Evolutionary conservation across 768 basidiomycete genomes (phyloP).

Genomic region (Leccinellum rugosiceps): DNA sequence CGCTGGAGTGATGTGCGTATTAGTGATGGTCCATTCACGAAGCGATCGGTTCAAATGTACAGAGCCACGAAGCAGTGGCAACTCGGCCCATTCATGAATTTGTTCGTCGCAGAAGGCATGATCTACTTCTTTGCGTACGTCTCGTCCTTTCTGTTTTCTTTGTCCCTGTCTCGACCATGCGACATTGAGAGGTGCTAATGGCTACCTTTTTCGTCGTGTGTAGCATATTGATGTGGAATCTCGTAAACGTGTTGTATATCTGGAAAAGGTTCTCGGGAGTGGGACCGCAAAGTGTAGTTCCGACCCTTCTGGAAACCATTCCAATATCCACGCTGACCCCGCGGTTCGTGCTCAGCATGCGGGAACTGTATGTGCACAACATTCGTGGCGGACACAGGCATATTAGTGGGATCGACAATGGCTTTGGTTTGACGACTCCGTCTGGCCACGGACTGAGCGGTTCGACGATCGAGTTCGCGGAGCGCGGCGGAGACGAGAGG

Average conservation of each 20-base stretch:
- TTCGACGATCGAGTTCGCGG: background rate
- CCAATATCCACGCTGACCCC: background rate
- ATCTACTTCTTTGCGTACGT: conserved; percentile 9
- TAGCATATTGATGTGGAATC: background rate
- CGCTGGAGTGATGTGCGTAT: background rate
- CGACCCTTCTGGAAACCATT: background rate
- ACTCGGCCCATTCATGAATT: background rate
- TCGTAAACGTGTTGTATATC: background rate
- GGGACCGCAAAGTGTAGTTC: background rate
- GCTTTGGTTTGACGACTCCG: background rate
- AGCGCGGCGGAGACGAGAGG: background rate
- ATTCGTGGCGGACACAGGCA: background rate
- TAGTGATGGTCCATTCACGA: background rate
- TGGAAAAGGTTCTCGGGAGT: background rate
- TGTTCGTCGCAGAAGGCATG: background rate
- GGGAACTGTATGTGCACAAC: background rate
- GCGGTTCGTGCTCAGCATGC: background rate
- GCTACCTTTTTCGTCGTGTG: background rate
- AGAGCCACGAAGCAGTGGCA: background rate
- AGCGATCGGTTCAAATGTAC: background rate
- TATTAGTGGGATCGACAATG: background rate
- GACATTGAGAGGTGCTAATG: background rate
- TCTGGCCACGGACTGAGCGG: background rate
- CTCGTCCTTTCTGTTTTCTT: background rate
- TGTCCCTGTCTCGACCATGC: background rate